Evolutionary conservation across 805 yeast genomes (phyloP).

Genomic region (Candida fluviatilis): DNA sequence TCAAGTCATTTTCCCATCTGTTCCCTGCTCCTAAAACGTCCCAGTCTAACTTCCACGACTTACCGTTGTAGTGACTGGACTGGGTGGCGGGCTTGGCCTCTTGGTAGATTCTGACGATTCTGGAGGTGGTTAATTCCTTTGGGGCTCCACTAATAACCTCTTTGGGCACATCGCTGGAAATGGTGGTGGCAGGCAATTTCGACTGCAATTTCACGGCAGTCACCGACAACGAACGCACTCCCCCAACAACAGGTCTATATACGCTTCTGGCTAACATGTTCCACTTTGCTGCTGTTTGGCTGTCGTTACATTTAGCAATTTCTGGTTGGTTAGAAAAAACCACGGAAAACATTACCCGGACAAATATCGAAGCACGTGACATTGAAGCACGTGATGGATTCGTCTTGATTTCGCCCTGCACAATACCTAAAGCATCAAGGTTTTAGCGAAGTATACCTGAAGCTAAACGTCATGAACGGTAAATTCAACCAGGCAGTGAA

Average conservation of each 20-base stretch:
- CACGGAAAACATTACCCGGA: conserved; percentile 15
- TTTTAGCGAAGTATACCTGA: neutral
- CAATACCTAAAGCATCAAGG: no score
- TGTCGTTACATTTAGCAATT: neutral
- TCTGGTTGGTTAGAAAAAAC: conserved; percentile 26
- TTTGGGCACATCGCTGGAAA: conserved; percentile 30
- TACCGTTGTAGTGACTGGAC: conserved; percentile 54
- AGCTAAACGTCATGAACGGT: conserved; percentile 3
- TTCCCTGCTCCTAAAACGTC: conserved; percentile 71
- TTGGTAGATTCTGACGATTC: conserved; percentile 73
- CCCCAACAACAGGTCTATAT: conserved; percentile 1
- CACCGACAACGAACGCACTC: conserved; percentile 23
- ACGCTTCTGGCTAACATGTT: neutral
- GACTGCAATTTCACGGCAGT: conserved; percentile 14
- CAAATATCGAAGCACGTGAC: neutral
- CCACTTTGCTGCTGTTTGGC: neutral
- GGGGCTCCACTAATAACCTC: conserved; percentile 80
- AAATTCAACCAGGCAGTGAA: conserved; percentile 32
- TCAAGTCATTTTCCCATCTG: conserved; percentile 86
- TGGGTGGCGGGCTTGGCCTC: conserved; percentile 82
- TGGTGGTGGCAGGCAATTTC: conserved; percentile 18
- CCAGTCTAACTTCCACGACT: conserved; percentile 78
- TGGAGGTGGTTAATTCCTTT: conserved; percentile 49
- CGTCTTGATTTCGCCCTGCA: no score
- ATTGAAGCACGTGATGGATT: no score